Evolutionary conservation across 164 flowering plant species (phyloP), one percentile per base, ranked within the genome.

Genomic region (Vitis rupestris): DNA sequence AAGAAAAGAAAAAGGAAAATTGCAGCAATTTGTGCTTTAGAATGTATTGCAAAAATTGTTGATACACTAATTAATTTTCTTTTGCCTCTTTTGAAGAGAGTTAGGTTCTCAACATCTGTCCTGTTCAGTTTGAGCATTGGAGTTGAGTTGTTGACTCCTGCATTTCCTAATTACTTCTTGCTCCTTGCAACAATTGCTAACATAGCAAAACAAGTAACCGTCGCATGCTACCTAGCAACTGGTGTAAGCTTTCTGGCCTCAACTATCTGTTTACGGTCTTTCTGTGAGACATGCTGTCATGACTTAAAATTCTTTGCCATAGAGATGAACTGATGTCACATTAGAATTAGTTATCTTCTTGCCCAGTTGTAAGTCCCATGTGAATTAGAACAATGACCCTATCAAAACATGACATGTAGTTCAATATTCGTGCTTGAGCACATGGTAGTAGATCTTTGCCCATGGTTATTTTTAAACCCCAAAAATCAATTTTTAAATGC

Each of bases 121-220:
- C 51, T 92, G 64, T 94, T 89, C 82, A 92, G 87, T 72, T 77
- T 90, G 88, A 87, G 98, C 83, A 79, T 94, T 73, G 97, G 97
- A 59, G 73, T 94, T 55, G 98, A 94, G 85, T 79, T 94, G 83
- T 75, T 94, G 81, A 94, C 98, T 78, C 97, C 98, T 13, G 65
- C 29, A 63, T 88, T 89, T 72, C 98, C 98, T 0, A 77, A 80
- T 15, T 80, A 88, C 78, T 94, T 94, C 79, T 79, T 94, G 76
- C 88, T 92, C 71, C 90, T 94, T 48, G 98, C 97, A 50, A 77
- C 98, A 10, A 44, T 88, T 53, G 98, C 97, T 69, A 94, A 94
- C 79, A 83, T 90, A 65, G 91, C 91, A 1, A 94, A 92, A 78
- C 96, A 93, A 82, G 92, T 92, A 64, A 94, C 97, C 74, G 77